Conservation (phyloP, 148 eudicot genomes). For the Rhododendron kiyosumense region DNA sequence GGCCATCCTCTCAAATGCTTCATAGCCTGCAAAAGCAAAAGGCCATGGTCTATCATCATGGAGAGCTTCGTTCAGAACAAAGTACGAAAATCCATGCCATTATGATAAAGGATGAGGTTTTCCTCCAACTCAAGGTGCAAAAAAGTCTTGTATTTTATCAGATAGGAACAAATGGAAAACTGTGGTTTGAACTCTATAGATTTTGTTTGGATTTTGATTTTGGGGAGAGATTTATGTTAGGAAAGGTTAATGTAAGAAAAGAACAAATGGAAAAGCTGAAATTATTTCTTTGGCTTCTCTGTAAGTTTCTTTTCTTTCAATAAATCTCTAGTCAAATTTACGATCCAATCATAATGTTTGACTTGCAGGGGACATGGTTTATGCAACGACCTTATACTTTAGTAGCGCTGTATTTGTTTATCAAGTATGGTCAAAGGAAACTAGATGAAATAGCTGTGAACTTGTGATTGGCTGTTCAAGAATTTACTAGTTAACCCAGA, state of each 20-base stretch:
- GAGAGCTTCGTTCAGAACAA: not conserved
- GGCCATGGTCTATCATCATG: not conserved
- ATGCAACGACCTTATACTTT: not conserved
- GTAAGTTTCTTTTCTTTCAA: not conserved
- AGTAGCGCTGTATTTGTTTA: not conserved
- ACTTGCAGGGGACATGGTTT: not conserved
- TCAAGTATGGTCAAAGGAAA: not conserved
- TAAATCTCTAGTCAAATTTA: not conserved
- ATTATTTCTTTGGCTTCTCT: not conserved
- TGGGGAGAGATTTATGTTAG: not conserved
- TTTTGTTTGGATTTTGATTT: not conserved
- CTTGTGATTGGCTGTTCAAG: not conserved
- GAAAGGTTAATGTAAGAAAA: not conserved
- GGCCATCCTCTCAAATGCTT: slow-evolving; percentile 89
- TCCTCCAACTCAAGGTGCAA: not conserved
- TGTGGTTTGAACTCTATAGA: not conserved
- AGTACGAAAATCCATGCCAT: not conserved
- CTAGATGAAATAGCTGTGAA: not conserved
- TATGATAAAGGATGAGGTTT: too few species aligned
- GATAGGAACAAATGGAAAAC: not conserved
- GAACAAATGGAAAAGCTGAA: not conserved
- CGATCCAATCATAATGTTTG: not conserved
- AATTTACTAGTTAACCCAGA: not conserved
- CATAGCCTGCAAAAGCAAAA: slow-evolving; percentile 43
- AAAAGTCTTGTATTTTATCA: not conserved